phyloP scores from a whole-genome alignment of 2,329 filamentous ascomycete genomes.

The Phyllachora maydis region DNA sequence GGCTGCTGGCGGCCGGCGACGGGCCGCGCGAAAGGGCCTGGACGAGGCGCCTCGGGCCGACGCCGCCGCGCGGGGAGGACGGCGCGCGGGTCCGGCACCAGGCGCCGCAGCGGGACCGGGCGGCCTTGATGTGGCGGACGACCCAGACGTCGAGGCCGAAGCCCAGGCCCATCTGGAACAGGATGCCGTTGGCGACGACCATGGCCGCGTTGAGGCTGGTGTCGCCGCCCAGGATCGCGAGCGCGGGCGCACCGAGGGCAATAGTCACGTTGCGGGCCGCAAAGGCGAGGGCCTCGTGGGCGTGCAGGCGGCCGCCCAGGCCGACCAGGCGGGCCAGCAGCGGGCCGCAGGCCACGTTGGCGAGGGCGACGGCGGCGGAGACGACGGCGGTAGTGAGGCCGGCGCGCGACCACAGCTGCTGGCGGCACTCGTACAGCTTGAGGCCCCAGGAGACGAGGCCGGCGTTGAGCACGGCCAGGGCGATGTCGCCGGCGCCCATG shows the following conservation, averaged over 20 bases:
- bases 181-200: constrained; percentile 28
- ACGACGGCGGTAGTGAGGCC: constrained; percentile 17
- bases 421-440: constrained; percentile 28
- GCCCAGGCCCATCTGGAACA: constrained; percentile 13
- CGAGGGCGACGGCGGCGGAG: constrained; percentile 14
- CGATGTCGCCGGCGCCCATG: constrained; percentile 24
- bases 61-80: too few relatives aligned
- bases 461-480: constrained; percentile 24
- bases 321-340: constrained; percentile 15
- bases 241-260: constrained; percentile 25
- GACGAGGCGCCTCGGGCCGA: too few relatives aligned
- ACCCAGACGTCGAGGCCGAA: constrained; percentile 9
- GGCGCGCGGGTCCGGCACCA: too few relatives aligned
- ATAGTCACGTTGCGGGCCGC: constrained; percentile 27
- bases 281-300: constrained; percentile 18
- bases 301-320: constrained; percentile 7
- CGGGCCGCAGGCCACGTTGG: constrained; percentile 21
- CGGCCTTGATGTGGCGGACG: constrained; percentile 1
- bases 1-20: too few relatives aligned
- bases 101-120: neutral
- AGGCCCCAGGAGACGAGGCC: constrained; percentile 31
- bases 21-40: too few relatives aligned
- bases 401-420: constrained; percentile 19
- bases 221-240: constrained; percentile 21
- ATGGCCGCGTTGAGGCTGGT: constrained; percentile 24